Base-by-base conservation (phyloP, 176 grass and related monocot species). In the Phragmites australis region DNA sequence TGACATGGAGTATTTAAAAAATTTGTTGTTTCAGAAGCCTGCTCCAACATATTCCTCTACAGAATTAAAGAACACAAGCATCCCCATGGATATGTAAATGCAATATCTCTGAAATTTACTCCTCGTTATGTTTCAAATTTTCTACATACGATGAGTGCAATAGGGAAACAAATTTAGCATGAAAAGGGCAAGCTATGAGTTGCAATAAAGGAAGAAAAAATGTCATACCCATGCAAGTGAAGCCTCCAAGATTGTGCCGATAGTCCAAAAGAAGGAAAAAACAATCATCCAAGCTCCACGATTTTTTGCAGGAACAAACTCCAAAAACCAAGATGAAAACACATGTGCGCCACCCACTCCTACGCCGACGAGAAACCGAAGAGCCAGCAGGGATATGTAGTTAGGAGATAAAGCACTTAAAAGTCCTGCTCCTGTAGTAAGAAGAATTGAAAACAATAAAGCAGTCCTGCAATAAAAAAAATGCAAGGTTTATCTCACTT, bases 261-360 rank as follows among this genome's bases (percentile, higher is more conserved):
- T 13, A 47, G 88, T 89, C 92, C 92, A 94, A 56, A 89, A 94
- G 56, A 22, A 60, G n/a, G 83, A 42, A 27, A 91, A 94, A 34
- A 89, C 16, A 56, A 91, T 58, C 66, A 94, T 88, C 83, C 89
- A 91, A 41, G 75, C 73, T 53, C 89, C 92, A 58, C 89, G 85
- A 68, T 88, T 94, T 61, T 81, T 81, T 21, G 80, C 45, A 74
- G 92, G 89, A 76, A 94, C 73, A 43, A 94, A 94, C 68, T 94
- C 92, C 43, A 94, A 72, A 81, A 94, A 94, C 92, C 92, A 94
- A 82, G 92, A 91, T 44, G 83, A 57, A 61, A 94, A 86, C 17
- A 89, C 92, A 37, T 86, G 89, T 4, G 58, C 83, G 9, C 89
- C 92, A 2, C 92, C 86, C 46, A 94, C 74, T 65, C 92, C 92